A percentile compares a stretch with the other conserved stretches of the same genome.
These are phyloP conservation scores for Sclerospora graminicola DNA, from an alignment of 352 stramenopile genomes.

Conservation along the genomic window DNA sequence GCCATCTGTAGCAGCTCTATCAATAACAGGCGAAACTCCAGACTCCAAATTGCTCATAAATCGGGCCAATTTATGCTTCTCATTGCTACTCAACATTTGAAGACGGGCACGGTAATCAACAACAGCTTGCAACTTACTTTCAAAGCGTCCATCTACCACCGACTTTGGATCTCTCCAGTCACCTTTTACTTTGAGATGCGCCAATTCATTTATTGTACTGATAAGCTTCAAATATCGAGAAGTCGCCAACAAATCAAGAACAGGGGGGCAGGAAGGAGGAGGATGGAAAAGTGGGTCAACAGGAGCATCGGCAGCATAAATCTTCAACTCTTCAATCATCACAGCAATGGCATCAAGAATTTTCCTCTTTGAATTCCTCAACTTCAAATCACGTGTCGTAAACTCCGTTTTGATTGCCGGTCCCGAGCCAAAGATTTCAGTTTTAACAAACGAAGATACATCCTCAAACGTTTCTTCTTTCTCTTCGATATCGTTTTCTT, in stretches of 20 bases:
- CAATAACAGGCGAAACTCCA: not conserved
- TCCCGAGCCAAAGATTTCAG: slow-evolving; percentile 42
- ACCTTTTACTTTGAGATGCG: slow-evolving; percentile 39
- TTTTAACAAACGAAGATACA: slow-evolving; percentile 25
- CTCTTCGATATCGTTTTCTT: slow-evolving; percentile 18
- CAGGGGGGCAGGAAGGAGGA: slow-evolving; percentile 35
- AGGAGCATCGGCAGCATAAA: slow-evolving; percentile 41
- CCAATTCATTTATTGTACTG: slow-evolving; percentile 63
- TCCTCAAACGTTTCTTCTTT: slow-evolving; percentile 18
- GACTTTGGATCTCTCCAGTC: slow-evolving; percentile 11
- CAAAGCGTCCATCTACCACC: slow-evolving; percentile 29
- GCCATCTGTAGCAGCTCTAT: not conserved
- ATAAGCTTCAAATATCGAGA: slow-evolving; percentile 65
- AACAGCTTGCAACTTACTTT: slow-evolving; percentile 50
- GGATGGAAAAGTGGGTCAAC: slow-evolving; percentile 39
- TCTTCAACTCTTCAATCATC: slow-evolving; percentile 60
- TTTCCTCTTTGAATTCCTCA: slow-evolving; percentile 42
- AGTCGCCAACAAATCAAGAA: slow-evolving; percentile 62
- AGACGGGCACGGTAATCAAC: slow-evolving; percentile 64
- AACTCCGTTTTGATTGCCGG: slow-evolving; percentile 70
- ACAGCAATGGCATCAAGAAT: slow-evolving; percentile 48
- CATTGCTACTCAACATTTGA: slow-evolving; percentile 56
- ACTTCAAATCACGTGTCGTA: slow-evolving; percentile 57
- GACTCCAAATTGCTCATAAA: slow-evolving; percentile 31
- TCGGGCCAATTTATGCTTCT: slow-evolving; percentile 52